A percentile compares a stretch with the other conserved stretches of the same genome.
Conservation (phyloP, 176 grass and related monocot species). For the Oryza meyeriana region DNA sequence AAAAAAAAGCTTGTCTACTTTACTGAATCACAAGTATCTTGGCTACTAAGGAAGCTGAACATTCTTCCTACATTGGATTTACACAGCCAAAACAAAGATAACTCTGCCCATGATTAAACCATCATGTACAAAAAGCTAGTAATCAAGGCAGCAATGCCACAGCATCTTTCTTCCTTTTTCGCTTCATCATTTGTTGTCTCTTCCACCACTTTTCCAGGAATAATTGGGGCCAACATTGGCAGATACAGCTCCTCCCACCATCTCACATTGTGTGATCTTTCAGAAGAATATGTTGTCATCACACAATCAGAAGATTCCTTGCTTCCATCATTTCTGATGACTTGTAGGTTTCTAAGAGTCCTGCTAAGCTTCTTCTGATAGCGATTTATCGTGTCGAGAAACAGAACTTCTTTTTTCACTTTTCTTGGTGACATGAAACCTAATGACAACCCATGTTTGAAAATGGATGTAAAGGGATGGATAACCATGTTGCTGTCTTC, state of each 20-base stretch:
- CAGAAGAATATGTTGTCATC: slow-evolving; percentile 28
- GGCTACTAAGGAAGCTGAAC: slow-evolving; percentile 27
- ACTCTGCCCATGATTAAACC: slow-evolving; percentile 6
- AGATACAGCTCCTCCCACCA: slow-evolving; percentile 16
- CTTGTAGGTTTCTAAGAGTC: slow-evolving; percentile 23
- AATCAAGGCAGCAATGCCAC: not conserved
- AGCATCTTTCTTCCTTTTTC: not conserved
- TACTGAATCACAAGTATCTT: slow-evolving; percentile 30
- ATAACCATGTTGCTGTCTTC: slow-evolving; percentile 31
- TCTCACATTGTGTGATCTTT: slow-evolving; percentile 8
- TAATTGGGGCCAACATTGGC: slow-evolving; percentile 18
- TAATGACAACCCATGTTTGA: slow-evolving; percentile 19
- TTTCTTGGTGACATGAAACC: not conserved
- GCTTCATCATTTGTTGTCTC: not conserved
- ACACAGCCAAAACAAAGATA: not conserved
- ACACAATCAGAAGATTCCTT: slow-evolving; percentile 26
- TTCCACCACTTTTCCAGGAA: slow-evolving; percentile 18
- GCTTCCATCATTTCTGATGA: slow-evolving; percentile 19
- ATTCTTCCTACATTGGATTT: slow-evolving; percentile 16
- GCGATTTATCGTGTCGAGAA: not conserved
- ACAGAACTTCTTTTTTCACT: not conserved
- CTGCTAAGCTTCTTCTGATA: slow-evolving; percentile 23
- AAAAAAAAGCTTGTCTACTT: not conserved
- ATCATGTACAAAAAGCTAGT: not conserved
- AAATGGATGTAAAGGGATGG: slow-evolving; percentile 16